Base-by-base conservation (phyloP, 805 yeast genomes). In the Saccharomycopsis fibuligera region DNA sequence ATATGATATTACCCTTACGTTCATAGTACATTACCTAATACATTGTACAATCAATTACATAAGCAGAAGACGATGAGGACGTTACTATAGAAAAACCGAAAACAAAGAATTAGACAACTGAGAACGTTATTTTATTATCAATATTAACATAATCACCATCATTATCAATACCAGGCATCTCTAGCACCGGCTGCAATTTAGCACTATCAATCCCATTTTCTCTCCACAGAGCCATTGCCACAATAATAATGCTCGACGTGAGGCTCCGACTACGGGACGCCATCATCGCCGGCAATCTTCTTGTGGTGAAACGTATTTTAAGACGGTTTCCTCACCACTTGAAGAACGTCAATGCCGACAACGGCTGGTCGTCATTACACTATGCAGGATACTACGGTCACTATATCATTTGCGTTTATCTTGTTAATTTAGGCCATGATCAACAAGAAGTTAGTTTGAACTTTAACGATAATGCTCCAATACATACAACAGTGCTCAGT, bases 281-380 rank as follows among this genome's bases (percentile, higher is more conserved):
- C 2, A 73, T 88, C 21, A 66, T 71, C 4, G 70, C 71, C 31
- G 89, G 87, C 45, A 80, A 82, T 51, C 67, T 76, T 19, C 69
- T 77, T 31, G 79, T 83, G 12, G 88, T 81, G 16, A 71, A 75
- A 54, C 73, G 91, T 23, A 67, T 87, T 5, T 63, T 87, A n/a
- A 69, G 74, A 46, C 70, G 88, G 35, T 82, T 72, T 55, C 93
- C 95, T 0, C 81, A 78, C 29, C 68, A 86, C 35, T 62, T 87
- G 54, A 81, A 79, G 51, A 83, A 86, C 59, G 69, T 79, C 22
- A 85, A 88, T 59, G 76, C 88, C 4, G 27, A 60, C 21, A 79
- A 81, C 58, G 96, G 96, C 1, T 87, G 96, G 96, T 73, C 85
- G 14, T 81, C 84, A 35, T 67, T 87, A 41, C 96, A 87, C 62